Conservation (phyloP, 1,284 basidiomycete species). For the Cutaneotrichosporon daszewskae region DNA sequence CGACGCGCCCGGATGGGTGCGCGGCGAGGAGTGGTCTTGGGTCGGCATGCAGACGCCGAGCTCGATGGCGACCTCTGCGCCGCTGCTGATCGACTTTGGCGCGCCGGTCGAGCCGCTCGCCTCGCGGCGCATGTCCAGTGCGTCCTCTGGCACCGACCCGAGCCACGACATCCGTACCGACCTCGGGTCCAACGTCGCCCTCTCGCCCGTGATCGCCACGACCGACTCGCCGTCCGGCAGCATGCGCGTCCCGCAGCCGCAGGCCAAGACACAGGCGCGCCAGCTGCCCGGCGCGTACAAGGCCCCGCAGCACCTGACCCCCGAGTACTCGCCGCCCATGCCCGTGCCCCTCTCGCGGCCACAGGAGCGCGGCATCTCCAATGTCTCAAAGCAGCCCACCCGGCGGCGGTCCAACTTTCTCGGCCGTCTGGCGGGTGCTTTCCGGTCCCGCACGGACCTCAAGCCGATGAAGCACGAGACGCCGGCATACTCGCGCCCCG, state of each 20-base stretch:
- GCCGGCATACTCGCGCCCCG: slow-evolving; percentile 12
- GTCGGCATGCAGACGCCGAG: slow-evolving; percentile 24
- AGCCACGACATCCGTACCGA: slow-evolving; percentile 11
- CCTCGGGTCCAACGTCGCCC: background rate
- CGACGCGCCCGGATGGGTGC: slow-evolving; percentile 37
- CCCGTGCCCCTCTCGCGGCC: no score
- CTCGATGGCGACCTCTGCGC: slow-evolving; percentile 12
- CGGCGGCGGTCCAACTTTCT: no score
- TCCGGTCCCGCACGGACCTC: slow-evolving; percentile 15
- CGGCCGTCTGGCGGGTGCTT: slow-evolving; percentile 7
- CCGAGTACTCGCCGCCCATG: no score
- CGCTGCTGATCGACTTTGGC: slow-evolving; percentile 19
- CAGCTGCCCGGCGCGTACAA: background rate
- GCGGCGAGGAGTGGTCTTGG: slow-evolving; percentile 45
- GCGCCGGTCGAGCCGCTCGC: slow-evolving; percentile 10
- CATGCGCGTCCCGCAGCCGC: background rate
- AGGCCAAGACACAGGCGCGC: background rate
- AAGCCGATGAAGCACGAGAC: background rate
- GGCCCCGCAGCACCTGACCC: no score
- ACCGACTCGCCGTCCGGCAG: background rate
- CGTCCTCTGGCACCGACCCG: slow-evolving; percentile 4
- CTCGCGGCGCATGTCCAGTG: background rate
- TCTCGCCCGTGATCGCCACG: background rate
- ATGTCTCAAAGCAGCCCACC: no score
- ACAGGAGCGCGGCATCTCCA: no score